These are phyloP conservation scores for Diaporthe eres DNA, from an alignment of 2,329 filamentous ascomycete genomes.

Conservation along the genomic window DNA sequence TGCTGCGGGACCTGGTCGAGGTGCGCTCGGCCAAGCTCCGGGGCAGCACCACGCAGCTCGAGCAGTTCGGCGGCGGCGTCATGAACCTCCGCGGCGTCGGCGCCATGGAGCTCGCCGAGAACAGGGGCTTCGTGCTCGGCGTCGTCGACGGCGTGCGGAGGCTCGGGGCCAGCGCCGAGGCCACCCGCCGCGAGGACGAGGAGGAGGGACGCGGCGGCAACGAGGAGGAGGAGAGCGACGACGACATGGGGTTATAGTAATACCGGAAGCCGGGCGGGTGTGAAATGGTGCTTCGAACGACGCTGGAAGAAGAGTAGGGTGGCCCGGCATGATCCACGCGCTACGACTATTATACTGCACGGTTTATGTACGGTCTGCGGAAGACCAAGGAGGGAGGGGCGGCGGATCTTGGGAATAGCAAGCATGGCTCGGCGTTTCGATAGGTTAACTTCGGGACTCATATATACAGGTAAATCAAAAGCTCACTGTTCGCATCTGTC, in stretches of 20 bases:
- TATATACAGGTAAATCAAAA: slow-evolving; percentile 35
- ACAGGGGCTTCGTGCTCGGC: slow-evolving; percentile 83
- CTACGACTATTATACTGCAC: slow-evolving; percentile 21
- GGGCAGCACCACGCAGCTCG: slow-evolving; percentile 78
- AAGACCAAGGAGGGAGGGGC: background rate
- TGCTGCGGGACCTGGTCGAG: slow-evolving; percentile 87
- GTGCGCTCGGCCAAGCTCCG: slow-evolving; percentile 92
- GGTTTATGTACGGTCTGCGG: slow-evolving; percentile 25
- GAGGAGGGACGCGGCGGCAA: slow-evolving; percentile 74
- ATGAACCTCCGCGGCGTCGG: slow-evolving; percentile 82
- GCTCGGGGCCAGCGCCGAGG: slow-evolving; percentile 85
- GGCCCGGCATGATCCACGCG: slow-evolving; percentile 14
- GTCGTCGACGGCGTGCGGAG: slow-evolving; percentile 91
- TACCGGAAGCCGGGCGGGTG: background rate
- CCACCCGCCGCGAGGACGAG: slow-evolving; percentile 81
- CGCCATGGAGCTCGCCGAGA: slow-evolving; percentile 93
- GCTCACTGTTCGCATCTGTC: slow-evolving; percentile 7
- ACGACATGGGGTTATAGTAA: slow-evolving; percentile 62
- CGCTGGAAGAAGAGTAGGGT: too few relatives aligned
- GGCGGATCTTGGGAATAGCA: slow-evolving; percentile 14
- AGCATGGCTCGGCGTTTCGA: slow-evolving; percentile 42
- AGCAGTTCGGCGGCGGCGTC: slow-evolving; percentile 80
- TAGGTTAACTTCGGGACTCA: slow-evolving; percentile 30
- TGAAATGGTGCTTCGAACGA: background rate
- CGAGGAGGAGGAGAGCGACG: slow-evolving; percentile 71